phyloP scores from a whole-genome alignment of 192 early-diverging fungal genomes.

The Lobosporangium transversale region DNA sequence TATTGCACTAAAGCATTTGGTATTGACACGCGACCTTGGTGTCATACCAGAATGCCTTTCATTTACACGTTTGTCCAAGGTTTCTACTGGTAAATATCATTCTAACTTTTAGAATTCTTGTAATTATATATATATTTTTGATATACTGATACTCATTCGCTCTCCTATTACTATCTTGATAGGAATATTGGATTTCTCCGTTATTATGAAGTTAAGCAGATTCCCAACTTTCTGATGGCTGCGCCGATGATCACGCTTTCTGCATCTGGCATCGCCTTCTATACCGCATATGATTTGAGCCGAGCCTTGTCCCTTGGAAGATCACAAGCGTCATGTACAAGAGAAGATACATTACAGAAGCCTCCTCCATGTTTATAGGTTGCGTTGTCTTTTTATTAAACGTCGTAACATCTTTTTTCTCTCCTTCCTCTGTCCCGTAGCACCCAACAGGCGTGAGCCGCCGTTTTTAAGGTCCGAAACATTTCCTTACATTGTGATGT shows the following conservation, averaged over 20 bases:
- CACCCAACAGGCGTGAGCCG: not conserved
- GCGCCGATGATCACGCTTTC: constrained; percentile 79
- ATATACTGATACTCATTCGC: too few species aligned
- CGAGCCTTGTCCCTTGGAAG: constrained; percentile 72
- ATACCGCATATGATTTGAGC: constrained; percentile 58
- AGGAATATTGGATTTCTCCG: constrained; percentile 88
- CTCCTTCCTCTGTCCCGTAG: not conserved
- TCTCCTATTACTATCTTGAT: not conserved
- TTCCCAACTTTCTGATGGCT: constrained; percentile 93
- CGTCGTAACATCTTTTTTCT: not conserved
- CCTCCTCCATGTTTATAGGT: not conserved
- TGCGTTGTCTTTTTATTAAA: not conserved
- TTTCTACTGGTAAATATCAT: constrained; percentile 80
- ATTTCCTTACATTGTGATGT: constrained; percentile 74
- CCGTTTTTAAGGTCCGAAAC: constrained; percentile 29
- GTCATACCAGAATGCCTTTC: constrained; percentile 63
- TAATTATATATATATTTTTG: too few species aligned
- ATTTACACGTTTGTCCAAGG: constrained; percentile 87
- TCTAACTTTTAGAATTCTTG: too few species aligned
- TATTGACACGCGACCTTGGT: constrained; percentile 71
- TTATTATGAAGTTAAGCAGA: constrained; percentile 84
- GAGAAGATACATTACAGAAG: not conserved
- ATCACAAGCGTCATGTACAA: constrained; percentile 3
- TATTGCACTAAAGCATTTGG: constrained; percentile 64
- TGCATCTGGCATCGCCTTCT: constrained; percentile 66